A percentile compares a stretch with the other conserved stretches of the same genome.
Conservation (phyloP, 2,329 filamentous ascomycete genomes). For the Chaetomiaceae sp. region DNA sequence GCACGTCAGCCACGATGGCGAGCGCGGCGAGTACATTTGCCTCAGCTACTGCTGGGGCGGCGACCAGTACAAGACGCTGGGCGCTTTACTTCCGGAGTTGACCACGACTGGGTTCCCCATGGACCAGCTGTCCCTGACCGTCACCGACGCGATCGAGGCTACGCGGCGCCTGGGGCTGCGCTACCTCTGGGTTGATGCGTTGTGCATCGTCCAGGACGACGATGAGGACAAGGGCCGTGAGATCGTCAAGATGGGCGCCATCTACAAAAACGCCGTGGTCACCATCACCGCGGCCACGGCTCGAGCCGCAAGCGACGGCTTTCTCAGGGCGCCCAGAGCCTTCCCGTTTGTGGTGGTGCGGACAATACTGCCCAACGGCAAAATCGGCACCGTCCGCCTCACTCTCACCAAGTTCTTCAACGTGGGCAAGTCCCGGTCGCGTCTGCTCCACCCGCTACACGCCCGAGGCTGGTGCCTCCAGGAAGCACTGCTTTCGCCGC, state of each 20-base stretch:
- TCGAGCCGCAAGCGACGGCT: neutral
- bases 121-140: neutral
- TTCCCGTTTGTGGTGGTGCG: neutral
- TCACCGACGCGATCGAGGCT: neutral
- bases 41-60: constrained; percentile 6
- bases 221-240: neutral
- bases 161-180: neutral
- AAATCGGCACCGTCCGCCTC: neutral
- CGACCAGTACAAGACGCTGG: neutral
- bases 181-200: neutral
- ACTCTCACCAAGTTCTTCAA: neutral
- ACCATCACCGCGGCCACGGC: neutral
- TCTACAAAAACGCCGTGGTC: constrained; percentile 1
- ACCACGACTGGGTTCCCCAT: neutral
- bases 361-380: neutral
- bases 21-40: neutral
- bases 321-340: neutral
- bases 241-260: neutral
- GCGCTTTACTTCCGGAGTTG: neutral
- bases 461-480: constrained; percentile 4
- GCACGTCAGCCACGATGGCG: neutral
- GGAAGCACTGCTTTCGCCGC: constrained; percentile 3
- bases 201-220: neutral
- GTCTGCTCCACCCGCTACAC: neutral
- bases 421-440: neutral